Conservation (phyloP, 2,329 filamentous ascomycete species). For the Gaeumannomyces sp. region DNA sequence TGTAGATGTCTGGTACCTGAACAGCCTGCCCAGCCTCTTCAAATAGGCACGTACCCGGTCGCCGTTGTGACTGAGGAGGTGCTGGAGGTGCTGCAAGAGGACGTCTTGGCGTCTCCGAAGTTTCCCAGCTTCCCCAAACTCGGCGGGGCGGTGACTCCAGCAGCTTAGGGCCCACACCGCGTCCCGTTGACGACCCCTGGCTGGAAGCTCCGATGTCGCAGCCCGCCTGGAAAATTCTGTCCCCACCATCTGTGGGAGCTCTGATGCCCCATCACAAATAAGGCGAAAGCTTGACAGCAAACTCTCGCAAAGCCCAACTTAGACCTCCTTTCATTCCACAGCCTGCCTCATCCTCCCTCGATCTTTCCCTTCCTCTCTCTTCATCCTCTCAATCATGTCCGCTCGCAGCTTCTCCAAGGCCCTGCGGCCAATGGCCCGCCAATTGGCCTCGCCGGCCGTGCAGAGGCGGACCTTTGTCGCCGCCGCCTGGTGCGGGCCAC, state of each 20-base stretch:
- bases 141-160: not conserved
- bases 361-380: not conserved
- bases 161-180: not conserved
- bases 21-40: too few species aligned
- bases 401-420: conserved; percentile 67
- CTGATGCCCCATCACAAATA: not conserved
- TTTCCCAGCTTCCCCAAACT: not conserved
- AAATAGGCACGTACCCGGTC: too few species aligned
- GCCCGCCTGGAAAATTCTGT: conserved; percentile 5
- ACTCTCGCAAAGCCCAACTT: conserved; percentile 2
- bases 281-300: not conserved
- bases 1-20: too few species aligned
- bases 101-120: not conserved
- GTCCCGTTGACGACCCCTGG: not conserved
- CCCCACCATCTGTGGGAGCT: conserved; percentile 8
- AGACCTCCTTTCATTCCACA: not conserved
- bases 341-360: conserved; percentile 22
- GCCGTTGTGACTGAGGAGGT: not conserved
- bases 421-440: conserved; percentile 58
- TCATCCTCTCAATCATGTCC: conserved; percentile 56
- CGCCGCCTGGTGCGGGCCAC: conserved; percentile 50
- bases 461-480: conserved; percentile 59
- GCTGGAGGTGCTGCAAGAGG: too few species aligned
- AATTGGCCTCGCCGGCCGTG: conserved; percentile 53
- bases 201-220: conserved; percentile 8